Evolutionary conservation across 1,284 basidiomycete species (phyloP), one percentile per base, ranked within the genome.

Genomic region (Sutorius eximius): DNA sequence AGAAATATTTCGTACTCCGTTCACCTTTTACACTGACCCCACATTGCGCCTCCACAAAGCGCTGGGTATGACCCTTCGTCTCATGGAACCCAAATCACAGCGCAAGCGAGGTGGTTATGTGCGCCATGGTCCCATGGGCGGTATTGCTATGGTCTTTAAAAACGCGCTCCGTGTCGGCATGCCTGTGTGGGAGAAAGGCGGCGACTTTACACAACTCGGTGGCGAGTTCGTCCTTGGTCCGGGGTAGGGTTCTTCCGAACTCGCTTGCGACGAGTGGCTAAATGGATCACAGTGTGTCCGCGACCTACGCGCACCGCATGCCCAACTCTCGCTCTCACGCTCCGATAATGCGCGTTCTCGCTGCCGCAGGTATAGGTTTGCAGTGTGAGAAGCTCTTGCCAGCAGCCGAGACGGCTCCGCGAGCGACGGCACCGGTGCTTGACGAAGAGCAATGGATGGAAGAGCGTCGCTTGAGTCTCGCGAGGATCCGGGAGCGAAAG

Each of bases 141-240:
- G 88, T 11, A 79, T 89, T 40, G 81, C 86, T 22, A 83, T 83
- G 75, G 86, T 90, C 22, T 79, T 89, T 40, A 74, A 81, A 59
- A 82, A 87, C 56, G 85, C 86, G 9, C 64, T 90, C 42, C 80
- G 80, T 51, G 79, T 82, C 15, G 81, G 87, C 34, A 86, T 93
- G 82, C 89, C 91, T 0, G 75, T 94, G 11, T 87, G 85, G 82
- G 86, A 87, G 70, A 84, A 83, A 52, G 89, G 88, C 1, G 93
- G 93, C 0, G 87, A 93, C 64, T 74, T 83, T 44, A 72, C 77
- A 48, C 89, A 94, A 70, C 79, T 95, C 30, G 93, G 93, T 16
- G 93, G 93, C 24, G 93, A 95, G 73, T 95, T 95, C 66, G 81
- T 95, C 27, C 80, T 96, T 50, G 89, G 89, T 24, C 89, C 89